A percentile compares a stretch with the other conserved stretches of the same genome.
Evolutionary conservation across 2,329 filamentous ascomycete species (phyloP).

Genomic region (Colletotrichum plurivorum): DNA sequence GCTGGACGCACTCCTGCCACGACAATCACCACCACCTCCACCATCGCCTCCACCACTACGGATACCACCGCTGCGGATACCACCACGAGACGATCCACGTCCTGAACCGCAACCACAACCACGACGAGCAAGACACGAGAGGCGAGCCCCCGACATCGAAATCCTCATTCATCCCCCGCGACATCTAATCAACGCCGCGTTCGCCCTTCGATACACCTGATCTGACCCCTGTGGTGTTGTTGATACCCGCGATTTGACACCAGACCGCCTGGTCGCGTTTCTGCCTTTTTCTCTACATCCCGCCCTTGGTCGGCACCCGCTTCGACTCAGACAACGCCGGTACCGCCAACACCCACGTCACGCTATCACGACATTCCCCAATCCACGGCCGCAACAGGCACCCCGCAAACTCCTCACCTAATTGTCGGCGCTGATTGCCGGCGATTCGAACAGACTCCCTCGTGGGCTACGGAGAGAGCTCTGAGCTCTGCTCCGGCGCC

Average conservation of each 20-base stretch:
- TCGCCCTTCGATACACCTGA: slow-evolving; percentile 12
- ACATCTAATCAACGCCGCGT: slow-evolving; percentile 28
- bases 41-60: slow-evolving; percentile 23
- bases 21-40: slow-evolving; percentile 22
- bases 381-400: slow-evolving; percentile 7
- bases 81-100: slow-evolving; percentile 18
- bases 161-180: slow-evolving; percentile 22
- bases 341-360: slow-evolving; percentile 31
- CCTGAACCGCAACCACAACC: slow-evolving; percentile 27
- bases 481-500: slow-evolving; percentile 45
- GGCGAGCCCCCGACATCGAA: slow-evolving; percentile 20
- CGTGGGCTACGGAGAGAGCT: slow-evolving; percentile 45
- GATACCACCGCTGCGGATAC: too few species aligned
- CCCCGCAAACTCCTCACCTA: neutral
- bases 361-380: slow-evolving; percentile 36
- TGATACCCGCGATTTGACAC: slow-evolving; percentile 23
- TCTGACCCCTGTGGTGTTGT: slow-evolving; percentile 2
- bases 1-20: slow-evolving; percentile 33
- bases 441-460: slow-evolving; percentile 23
- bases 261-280: slow-evolving; percentile 27
- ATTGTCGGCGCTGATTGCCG: slow-evolving; percentile 35
- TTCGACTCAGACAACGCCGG: slow-evolving; percentile 24
- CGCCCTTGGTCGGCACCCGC: slow-evolving; percentile 10
- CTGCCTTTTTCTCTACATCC: slow-evolving; percentile 2
- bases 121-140: slow-evolving; percentile 11